A percentile compares a stretch with the other conserved stretches of the same genome.
These are phyloP conservation scores for Filobasidium uniguttulatum DNA, from an alignment of 1,284 basidiomycete genomes.

Conservation along the genomic window DNA sequence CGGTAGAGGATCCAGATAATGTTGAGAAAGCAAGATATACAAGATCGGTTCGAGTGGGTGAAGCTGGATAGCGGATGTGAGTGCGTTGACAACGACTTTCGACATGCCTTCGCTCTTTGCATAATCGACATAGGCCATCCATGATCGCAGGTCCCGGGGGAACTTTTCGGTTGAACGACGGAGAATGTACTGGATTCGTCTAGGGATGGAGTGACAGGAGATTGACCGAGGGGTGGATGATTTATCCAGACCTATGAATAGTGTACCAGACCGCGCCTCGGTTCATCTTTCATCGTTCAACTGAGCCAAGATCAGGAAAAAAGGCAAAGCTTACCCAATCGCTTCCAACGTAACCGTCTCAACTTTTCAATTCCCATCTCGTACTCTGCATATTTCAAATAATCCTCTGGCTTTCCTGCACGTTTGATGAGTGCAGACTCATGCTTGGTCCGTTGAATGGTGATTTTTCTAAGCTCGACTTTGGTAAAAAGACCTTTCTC, in stretches of 20 bases:
- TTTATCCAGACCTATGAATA: constrained; percentile 29
- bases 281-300: background rate
- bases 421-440: constrained; percentile 73
- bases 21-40: constrained; percentile 73
- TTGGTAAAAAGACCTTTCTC: constrained; percentile 75
- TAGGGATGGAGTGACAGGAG: constrained; percentile 67
- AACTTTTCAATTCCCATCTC: constrained; percentile 79
- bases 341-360: constrained; percentile 55
- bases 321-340: constrained; percentile 54
- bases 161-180: constrained; percentile 80
- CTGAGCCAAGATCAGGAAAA: too few relatives aligned
- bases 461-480: constrained; percentile 75
- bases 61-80: constrained; percentile 61
- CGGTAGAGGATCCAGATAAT: constrained; percentile 59
- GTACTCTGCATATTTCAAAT: constrained; percentile 78
- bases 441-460: constrained; percentile 68
- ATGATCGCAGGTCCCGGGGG: constrained; percentile 71
- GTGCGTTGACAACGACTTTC: constrained; percentile 58
- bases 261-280: too few relatives aligned
- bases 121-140: constrained; percentile 75
- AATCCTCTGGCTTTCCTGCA: constrained; percentile 74
- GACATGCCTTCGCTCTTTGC: constrained; percentile 68
- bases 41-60: constrained; percentile 66
- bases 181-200: constrained; percentile 74
- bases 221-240: constrained; percentile 46